Evolutionary conservation across 2,329 filamentous ascomycete species (phyloP).

Genomic region (Monosporascus sp.): DNA sequence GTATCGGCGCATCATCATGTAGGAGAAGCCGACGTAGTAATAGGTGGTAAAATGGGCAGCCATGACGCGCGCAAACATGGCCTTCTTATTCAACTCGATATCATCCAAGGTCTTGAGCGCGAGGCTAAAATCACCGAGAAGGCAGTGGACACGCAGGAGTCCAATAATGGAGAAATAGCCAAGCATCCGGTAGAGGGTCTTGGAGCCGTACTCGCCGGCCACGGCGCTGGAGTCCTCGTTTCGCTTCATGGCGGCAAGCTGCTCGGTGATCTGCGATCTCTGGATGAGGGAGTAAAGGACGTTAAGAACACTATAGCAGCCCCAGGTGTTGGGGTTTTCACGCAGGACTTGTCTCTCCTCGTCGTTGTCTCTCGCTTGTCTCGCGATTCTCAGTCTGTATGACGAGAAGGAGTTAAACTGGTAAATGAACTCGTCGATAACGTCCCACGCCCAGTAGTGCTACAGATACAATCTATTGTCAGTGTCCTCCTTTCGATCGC

Average conservation of each 20-base stretch:
- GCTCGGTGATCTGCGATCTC: slow-evolving; percentile 95
- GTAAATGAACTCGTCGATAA: slow-evolving; percentile 99
- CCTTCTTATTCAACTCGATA: slow-evolving; percentile 99
- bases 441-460: slow-evolving; percentile 99
- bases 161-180: slow-evolving; percentile 99
- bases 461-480: slow-evolving; percentile 33
- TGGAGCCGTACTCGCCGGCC: slow-evolving; percentile 90
- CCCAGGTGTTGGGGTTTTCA: slow-evolving; percentile 98
- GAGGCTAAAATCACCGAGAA: slow-evolving; percentile 95
- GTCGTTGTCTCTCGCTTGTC: slow-evolving; percentile 70
- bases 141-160: slow-evolving; percentile 88
- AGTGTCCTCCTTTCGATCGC: slow-evolving; percentile 3
- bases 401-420: slow-evolving; percentile 99
- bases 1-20: slow-evolving; percentile 99
- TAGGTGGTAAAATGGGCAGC: slow-evolving; percentile 99
- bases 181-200: slow-evolving; percentile 95
- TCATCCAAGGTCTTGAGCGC: slow-evolving; percentile 98
- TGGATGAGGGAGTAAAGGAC: slow-evolving; percentile 99
- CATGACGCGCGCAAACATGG: slow-evolving; percentile 99
- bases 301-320: slow-evolving; percentile 98
- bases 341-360: slow-evolving; percentile 88
- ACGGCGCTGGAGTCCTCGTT: slow-evolving; percentile 84
- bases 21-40: slow-evolving; percentile 99
- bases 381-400: slow-evolving; percentile 87
- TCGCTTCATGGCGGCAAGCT: slow-evolving; percentile 89